phyloP scores from a whole-genome alignment of 345 rosid genomes.

The Ceriops zippeliana region DNA sequence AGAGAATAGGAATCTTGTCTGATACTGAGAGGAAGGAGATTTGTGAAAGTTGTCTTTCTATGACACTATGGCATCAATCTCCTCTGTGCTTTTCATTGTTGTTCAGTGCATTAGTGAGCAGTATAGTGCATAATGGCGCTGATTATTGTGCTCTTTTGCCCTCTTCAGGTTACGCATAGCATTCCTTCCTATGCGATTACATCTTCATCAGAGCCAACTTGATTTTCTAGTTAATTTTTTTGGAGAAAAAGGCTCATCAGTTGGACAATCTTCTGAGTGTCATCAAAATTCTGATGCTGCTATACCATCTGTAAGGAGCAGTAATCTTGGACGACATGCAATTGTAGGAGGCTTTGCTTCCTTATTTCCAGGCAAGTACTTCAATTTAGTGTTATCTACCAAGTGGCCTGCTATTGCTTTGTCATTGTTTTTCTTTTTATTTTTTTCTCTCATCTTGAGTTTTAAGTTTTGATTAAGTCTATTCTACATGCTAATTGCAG shows the following conservation, averaged over 20 bases:
- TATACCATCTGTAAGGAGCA: slow-evolving; percentile 21
- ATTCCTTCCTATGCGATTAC: slow-evolving; percentile 74
- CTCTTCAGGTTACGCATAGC: slow-evolving; percentile 64
- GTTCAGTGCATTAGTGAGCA: background rate
- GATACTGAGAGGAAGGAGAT: background rate
- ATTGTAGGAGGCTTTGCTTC: slow-evolving; percentile 86
- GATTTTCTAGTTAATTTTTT: slow-evolving; percentile 85
- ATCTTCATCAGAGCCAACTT: slow-evolving; percentile 92
- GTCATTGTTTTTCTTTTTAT: background rate
- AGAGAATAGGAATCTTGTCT: background rate
- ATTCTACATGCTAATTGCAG: slow-evolving; percentile 49
- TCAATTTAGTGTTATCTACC: slow-evolving; percentile 11
- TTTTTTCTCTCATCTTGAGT: slow-evolving; percentile 4
- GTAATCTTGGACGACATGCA: slow-evolving; percentile 34
- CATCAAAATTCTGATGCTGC: slow-evolving; percentile 40
- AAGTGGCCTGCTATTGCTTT: slow-evolving; percentile 7
- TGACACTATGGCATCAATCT: background rate
- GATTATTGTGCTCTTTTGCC: slow-evolving; percentile 19
- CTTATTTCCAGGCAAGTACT: slow-evolving; percentile 82
- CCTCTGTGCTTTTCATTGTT: background rate
- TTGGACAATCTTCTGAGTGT: slow-evolving; percentile 41
- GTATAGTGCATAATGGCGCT: background rate
- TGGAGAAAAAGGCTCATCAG: slow-evolving; percentile 46
- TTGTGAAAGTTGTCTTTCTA: background rate
- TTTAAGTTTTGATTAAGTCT: slow-evolving; percentile 3